Conservation (phyloP, 2,329 filamentous ascomycete species). For the Colletotrichum tofieldiae region DNA sequence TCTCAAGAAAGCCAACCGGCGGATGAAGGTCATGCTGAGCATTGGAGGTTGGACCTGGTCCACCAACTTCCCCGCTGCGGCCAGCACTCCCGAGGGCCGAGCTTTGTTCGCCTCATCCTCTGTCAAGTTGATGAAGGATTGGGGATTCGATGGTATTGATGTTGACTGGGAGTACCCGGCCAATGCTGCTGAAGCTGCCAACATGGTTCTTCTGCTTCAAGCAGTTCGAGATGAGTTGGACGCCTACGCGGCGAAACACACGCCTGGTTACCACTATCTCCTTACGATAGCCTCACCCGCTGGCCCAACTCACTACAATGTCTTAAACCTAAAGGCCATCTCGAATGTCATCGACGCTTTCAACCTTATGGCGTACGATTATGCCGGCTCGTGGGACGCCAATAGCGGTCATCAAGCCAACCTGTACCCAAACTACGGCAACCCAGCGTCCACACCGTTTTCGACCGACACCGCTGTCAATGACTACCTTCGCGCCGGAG, state of each 20-base stretch:
- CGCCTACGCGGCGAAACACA: slow-evolving; percentile 56
- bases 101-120: slow-evolving; percentile 78
- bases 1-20: slow-evolving; percentile 82
- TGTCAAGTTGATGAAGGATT: slow-evolving; percentile 79
- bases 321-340: slow-evolving; percentile 66
- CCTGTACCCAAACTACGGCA: slow-evolving; percentile 69
- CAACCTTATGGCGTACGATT: slow-evolving; percentile 80
- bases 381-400: slow-evolving; percentile 77
- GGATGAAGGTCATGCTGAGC: slow-evolving; percentile 83
- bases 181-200: slow-evolving; percentile 55
- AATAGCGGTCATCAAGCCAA: slow-evolving; percentile 80
- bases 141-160: slow-evolving; percentile 71
- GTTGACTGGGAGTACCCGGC: slow-evolving; percentile 71
- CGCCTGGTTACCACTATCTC: slow-evolving; percentile 62
- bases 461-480: slow-evolving; percentile 76
- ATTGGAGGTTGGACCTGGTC: slow-evolving; percentile 89
- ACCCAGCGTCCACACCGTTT: slow-evolving; percentile 75
- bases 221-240: slow-evolving; percentile 63
- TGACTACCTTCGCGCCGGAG: slow-evolving; percentile 73
- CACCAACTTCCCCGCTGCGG: slow-evolving; percentile 75
- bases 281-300: slow-evolving; percentile 69
- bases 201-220: slow-evolving; percentile 60
- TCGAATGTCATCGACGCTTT: slow-evolving; percentile 70
- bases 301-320: slow-evolving; percentile 63
- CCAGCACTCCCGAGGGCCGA: slow-evolving; percentile 74